Base-by-base conservation (phyloP, 371 early-diverging fungal species). In the Mucor irregularis region DNA sequence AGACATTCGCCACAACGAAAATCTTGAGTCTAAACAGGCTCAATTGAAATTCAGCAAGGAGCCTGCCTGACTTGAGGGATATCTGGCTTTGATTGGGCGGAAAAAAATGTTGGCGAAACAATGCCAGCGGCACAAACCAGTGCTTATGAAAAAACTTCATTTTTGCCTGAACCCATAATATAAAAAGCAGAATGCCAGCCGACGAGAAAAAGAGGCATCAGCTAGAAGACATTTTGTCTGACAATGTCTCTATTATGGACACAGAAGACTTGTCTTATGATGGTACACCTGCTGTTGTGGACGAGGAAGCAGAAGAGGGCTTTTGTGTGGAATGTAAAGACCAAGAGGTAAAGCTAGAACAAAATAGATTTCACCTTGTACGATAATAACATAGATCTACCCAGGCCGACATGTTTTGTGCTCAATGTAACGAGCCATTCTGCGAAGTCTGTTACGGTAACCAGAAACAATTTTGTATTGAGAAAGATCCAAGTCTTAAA, bases 241-340 rank as follows among this genome's bases (percentile, higher is more conserved):
- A 74, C 39, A 72, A 69, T 44, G 66, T 78, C 7, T 78, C 78
- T 11, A 56, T 74, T 44, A 78, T 78, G 78, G 76, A 72, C 25
- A 69, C 69, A 7, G 81, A 73, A 24, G 79, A 77, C 31, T 52
- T 45, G 9, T 55, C 61, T 7, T 60, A 62, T 13, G 70, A 79
- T 9, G 49, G 38, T 14, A 56, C 61, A n/a, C 71, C 72, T 4
- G 47, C 39, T 30, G 39, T 30, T 16, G 52, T 51, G 16, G 71
- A 68, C 21, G 50, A 61, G 35, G 69, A 71, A 37, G 68, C 63
- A 14, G 43, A 62, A 35, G 66, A 65, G 34, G 95, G 93, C 17
- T 90, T 85, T 57, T 95, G 95, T 64, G 88, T 94, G 22, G 95
- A 95, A 68, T 95, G 95, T 76, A 91, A 88, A 67, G 95, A 91